Percentiles rank a stretch among this genome's conserved stretches.
Conservation (phyloP, 495 filamentous ascomycete genomes). For the Lasiosphaeria hispida region DNA sequence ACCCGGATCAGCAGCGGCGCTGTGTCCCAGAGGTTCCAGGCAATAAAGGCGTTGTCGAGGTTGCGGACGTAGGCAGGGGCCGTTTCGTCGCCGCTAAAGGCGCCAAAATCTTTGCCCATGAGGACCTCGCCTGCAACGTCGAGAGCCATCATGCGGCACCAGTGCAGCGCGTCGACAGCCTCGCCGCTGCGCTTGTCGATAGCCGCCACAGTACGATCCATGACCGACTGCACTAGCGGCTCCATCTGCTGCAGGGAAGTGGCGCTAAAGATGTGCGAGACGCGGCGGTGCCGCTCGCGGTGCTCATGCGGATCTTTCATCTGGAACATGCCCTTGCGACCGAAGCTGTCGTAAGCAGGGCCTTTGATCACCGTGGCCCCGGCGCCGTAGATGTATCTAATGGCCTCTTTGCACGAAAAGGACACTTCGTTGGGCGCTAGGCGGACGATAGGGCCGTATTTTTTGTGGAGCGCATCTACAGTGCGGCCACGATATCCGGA, state of each 20-base stretch:
- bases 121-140: conserved; percentile 13
- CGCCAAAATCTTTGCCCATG: conserved; percentile 8
- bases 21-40: background rate
- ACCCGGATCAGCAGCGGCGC: background rate
- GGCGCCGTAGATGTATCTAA: conserved; percentile 34
- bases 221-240: conserved; percentile 7
- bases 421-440: conserved; percentile 48
- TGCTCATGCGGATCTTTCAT: conserved; percentile 34
- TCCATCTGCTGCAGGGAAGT: conserved; percentile 11
- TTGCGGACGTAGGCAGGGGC: conserved; percentile 6
- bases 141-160: conserved; percentile 11
- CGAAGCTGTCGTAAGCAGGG: conserved; percentile 56
- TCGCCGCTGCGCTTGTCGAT: background rate
- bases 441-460: conserved; percentile 51
- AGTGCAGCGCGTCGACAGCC: conserved; percentile 9
- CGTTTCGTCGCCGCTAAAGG: conserved; percentile 5
- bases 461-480: conserved; percentile 35
- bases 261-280: conserved; percentile 11
- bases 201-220: background rate
- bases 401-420: conserved; percentile 31
- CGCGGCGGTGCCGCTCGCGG: conserved; percentile 3
- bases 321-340: conserved; percentile 54
- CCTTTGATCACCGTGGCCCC: conserved; percentile 25
- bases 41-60: conserved; percentile 11
- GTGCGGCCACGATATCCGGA: conserved; percentile 29